phyloP scores from a whole-genome alignment of 2,329 filamentous ascomycete genomes.

The Allantophomopsis lycopodina region DNA sequence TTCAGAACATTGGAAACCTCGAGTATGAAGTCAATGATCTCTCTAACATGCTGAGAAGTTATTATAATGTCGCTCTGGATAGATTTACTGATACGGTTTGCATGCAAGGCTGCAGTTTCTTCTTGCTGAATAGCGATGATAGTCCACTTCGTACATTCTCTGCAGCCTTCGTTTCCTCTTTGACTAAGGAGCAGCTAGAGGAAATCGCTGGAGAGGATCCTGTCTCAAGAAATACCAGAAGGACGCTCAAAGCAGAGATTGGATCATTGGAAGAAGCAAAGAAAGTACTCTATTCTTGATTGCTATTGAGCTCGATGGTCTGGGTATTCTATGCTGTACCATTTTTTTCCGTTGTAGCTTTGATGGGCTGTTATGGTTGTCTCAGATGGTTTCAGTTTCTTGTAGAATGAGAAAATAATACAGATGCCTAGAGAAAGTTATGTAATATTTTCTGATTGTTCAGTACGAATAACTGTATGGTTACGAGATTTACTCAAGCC shows the following conservation, averaged over 20 bases:
- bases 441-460: too few species aligned
- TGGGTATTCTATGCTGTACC: too few species aligned
- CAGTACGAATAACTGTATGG: too few species aligned
- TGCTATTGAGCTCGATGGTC: too few species aligned
- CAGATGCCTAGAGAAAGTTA: too few species aligned
- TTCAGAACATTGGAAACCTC: conserved; percentile 18
- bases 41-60: conserved; percentile 43
- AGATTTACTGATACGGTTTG: conserved; percentile 51
- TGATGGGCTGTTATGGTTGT: too few species aligned
- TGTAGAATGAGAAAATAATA: too few species aligned
- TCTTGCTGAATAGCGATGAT: conserved; percentile 31
- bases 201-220: conserved; percentile 43
- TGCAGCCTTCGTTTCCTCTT: conserved; percentile 30
- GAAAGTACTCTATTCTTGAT: background rate
- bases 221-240: background rate
- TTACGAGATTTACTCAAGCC: too few species aligned
- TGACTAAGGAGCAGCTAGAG: conserved; percentile 34
- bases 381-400: too few species aligned
- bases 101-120: conserved; percentile 40
- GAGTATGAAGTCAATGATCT: conserved; percentile 33
- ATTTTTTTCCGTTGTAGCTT: too few species aligned
- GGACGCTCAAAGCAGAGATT: background rate
- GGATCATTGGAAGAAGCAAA: background rate
- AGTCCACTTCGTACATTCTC: conserved; percentile 40
- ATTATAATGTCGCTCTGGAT: conserved; percentile 46